Conservation (phyloP, 306 rosid species). For the Cicer chorassanicum region DNA sequence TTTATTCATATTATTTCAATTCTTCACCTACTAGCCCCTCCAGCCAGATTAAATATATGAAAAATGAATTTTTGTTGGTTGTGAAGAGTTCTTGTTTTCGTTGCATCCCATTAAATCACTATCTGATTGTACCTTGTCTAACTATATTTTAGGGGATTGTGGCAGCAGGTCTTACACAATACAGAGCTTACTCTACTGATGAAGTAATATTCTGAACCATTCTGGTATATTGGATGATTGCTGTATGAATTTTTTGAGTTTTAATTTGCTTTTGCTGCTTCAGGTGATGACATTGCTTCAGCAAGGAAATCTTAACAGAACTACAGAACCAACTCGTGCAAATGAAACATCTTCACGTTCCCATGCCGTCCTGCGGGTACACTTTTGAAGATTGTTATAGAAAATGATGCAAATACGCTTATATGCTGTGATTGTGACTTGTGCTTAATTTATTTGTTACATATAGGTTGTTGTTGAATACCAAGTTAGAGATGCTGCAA, state of each 20-base stretch:
- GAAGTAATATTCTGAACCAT: slow-evolving; percentile 59
- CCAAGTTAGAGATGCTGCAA: slow-evolving; percentile 71
- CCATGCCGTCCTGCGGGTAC: slow-evolving; percentile 89
- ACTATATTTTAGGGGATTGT: slow-evolving; percentile 68
- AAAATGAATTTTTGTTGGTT: too few relatives aligned
- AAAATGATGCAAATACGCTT: neutral
- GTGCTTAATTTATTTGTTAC: slow-evolving; percentile 19
- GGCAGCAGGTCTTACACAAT: slow-evolving; percentile 88
- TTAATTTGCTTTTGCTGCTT: too few relatives aligned
- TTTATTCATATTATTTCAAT: neutral
- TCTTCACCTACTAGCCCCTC: neutral
- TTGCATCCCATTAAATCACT: neutral
- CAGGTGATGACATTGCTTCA: too few relatives aligned
- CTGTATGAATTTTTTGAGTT: too few relatives aligned
- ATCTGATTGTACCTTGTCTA: slow-evolving; percentile 33
- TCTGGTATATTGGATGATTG: too few relatives aligned
- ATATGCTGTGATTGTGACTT: neutral
- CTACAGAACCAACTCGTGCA: too few relatives aligned
- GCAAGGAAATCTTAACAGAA: too few relatives aligned
- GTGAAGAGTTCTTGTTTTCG: too few relatives aligned
- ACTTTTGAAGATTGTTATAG: neutral
- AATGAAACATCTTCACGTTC: slow-evolving; percentile 36
- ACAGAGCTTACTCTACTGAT: slow-evolving; percentile 84
- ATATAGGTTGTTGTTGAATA: slow-evolving; percentile 79
- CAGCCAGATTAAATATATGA: neutral